These are phyloP conservation scores for Russula vinacea DNA, from an alignment of 768 basidiomycete species.

Conservation along the genomic window DNA sequence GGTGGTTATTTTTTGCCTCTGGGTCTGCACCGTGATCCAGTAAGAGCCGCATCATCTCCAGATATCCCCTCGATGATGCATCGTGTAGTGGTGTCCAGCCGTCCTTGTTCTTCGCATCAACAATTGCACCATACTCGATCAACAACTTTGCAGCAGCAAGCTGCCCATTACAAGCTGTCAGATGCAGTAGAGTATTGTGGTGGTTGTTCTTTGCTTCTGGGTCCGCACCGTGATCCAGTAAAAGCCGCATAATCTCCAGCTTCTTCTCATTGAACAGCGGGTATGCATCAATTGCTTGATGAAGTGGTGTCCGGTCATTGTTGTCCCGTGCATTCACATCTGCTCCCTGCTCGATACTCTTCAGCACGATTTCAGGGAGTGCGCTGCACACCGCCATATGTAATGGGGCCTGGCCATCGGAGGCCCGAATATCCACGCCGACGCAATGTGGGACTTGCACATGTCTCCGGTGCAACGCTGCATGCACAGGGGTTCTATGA, in stretches of 20 bases:
- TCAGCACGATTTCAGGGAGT: neutral
- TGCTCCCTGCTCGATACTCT: neutral
- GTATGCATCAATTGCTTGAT: neutral
- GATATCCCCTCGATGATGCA: neutral
- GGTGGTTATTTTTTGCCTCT: neutral
- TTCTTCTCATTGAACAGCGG: neutral
- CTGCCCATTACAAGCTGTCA: neutral
- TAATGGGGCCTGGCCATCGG: neutral
- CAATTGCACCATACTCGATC: neutral
- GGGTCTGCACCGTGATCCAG: neutral
- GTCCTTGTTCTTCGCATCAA: neutral
- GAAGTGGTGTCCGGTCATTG: neutral
- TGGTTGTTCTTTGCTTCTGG: neutral
- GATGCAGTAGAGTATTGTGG: neutral
- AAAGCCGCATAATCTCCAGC: neutral
- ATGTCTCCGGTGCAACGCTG: neutral
- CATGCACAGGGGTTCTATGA: neutral
- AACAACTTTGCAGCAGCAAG: neutral
- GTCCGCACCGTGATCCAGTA: neutral
- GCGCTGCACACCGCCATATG: neutral
- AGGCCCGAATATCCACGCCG: neutral
- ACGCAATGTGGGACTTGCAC: neutral
- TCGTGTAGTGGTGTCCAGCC: neutral
- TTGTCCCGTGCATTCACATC: slow-evolving; percentile 1
- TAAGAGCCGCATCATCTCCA: neutral